Percentiles rank a stretch among this genome's conserved stretches.
Conservation (phyloP, 257 asterid genomes). For the Datura wrightii region DNA sequence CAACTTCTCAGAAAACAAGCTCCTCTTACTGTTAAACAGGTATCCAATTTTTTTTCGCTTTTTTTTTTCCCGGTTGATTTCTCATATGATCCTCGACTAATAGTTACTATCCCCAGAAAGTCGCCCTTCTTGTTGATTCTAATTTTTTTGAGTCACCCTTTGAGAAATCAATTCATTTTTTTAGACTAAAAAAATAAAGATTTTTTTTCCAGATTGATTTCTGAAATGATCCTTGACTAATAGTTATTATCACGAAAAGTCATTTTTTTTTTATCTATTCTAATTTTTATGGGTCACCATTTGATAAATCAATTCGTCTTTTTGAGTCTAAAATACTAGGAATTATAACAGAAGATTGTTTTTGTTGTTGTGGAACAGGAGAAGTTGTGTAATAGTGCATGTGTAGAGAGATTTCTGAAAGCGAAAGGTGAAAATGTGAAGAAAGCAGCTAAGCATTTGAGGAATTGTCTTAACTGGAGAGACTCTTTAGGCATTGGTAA, state of each 20-base stretch:
- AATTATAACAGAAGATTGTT: neutral
- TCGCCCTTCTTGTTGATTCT: no score
- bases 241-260: no score
- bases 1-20: slow-evolving; percentile 73
- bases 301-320: no score
- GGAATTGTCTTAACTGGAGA: slow-evolving; percentile 87
- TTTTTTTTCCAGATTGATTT: no score
- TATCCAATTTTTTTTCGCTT: neutral
- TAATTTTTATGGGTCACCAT: no score
- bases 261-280: no score
- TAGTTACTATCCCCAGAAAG: no score
- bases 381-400: slow-evolving; percentile 70
- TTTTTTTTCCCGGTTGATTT: neutral
- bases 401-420: slow-evolving; percentile 85
- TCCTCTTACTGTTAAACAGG: slow-evolving; percentile 88
- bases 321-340: neutral
- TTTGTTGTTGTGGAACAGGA: slow-evolving; percentile 55
- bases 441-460: slow-evolving; percentile 83
- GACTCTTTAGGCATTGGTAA: slow-evolving; percentile 80
- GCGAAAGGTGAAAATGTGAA: slow-evolving; percentile 82
- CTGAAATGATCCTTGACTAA: no score
- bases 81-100: neutral
- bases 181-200: no score
- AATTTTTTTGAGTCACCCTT: no score
- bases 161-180: no score